Conservation (phyloP, 176 grass and related monocot genomes). For the Elymus sibiricus region DNA sequence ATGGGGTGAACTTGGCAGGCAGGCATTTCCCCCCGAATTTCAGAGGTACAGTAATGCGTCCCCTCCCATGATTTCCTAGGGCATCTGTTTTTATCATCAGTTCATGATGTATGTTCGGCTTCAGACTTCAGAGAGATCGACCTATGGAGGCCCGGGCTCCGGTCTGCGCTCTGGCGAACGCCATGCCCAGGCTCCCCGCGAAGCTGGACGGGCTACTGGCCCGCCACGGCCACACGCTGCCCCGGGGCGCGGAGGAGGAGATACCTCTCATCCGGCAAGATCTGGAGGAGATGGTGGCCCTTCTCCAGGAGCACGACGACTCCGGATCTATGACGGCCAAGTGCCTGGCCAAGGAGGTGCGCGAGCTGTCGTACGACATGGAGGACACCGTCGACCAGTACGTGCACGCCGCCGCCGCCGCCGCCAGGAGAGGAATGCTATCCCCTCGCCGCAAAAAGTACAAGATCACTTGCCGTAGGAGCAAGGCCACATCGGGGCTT, state of each 20-base stretch:
- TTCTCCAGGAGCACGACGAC: not conserved
- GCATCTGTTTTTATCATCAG: too few species aligned
- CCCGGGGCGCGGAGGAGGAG: not conserved
- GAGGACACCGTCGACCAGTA: slow-evolving; percentile 29
- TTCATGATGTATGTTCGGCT: too few species aligned
- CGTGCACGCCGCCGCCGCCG: not conserved
- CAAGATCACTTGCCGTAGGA: not conserved
- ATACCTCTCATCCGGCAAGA: slow-evolving; percentile 17
- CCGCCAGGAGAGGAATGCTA: not conserved
- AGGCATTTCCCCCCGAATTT: too few species aligned
- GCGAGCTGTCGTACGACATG: slow-evolving; percentile 20
- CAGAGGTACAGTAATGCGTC: too few species aligned
- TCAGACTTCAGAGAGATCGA: too few species aligned
- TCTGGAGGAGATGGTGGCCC: not conserved
- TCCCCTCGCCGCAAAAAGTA: not conserved
- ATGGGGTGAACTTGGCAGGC: too few species aligned
- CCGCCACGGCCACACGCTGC: not conserved
- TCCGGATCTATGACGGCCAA: not conserved
- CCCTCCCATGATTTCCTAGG: too few species aligned
- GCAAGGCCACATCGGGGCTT: not conserved
- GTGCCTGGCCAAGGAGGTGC: slow-evolving; percentile 30
- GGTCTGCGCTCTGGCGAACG: not conserved
- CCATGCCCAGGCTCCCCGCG: not conserved
- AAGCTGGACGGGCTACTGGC: not conserved
- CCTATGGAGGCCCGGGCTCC: too few species aligned